A percentile compares a stretch with the other conserved stretches of the same genome.
phyloP scores from a whole-genome alignment of 176 grass and related monocot species.

The Triticum urartu region DNA sequence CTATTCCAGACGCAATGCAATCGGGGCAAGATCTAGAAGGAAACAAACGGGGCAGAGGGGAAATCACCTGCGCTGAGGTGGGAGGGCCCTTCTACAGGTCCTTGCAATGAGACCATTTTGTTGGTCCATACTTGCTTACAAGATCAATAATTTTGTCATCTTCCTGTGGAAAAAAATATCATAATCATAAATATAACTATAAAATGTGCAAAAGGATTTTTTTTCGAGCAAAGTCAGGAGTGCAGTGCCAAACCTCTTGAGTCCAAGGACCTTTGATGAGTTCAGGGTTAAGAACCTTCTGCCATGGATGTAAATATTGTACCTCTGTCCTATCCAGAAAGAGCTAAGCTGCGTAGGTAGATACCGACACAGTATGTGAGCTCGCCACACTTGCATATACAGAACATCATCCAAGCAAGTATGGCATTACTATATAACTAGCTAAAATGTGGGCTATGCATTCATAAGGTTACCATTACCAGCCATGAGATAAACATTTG shows the following conservation, averaged over 20 bases:
- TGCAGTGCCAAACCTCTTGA: conserved; percentile 64
- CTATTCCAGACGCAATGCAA: neutral
- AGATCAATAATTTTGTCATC: conserved; percentile 23
- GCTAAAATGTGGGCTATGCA: neutral
- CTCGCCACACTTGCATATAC: neutral
- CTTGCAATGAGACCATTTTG: conserved; percentile 74
- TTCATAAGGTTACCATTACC: neutral
- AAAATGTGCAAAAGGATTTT: conserved; percentile 6
- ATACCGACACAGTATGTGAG: conserved; percentile 27
- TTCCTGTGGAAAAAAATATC: conserved; percentile 53
- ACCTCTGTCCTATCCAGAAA: conserved; percentile 90
- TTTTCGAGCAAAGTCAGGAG: conserved; percentile 10
- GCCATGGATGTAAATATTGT: conserved; percentile 96
- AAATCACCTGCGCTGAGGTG: conserved; percentile 74
- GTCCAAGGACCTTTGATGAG: conserved; percentile 98
- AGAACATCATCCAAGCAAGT: neutral
- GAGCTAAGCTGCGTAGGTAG: conserved; percentile 61
- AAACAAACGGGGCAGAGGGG: neutral
- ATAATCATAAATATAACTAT: conserved; percentile 22
- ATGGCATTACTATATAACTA: neutral
- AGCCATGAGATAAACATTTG: neutral
- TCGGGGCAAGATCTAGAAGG: conserved; percentile 24
- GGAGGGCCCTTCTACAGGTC: conserved; percentile 82
- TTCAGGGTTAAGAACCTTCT: conserved; percentile 95
- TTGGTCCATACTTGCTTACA: conserved; percentile 78